Evolutionary conservation across 2,329 filamentous ascomycete genomes (phyloP).

Genomic region (Fonsecaea erecta): DNA sequence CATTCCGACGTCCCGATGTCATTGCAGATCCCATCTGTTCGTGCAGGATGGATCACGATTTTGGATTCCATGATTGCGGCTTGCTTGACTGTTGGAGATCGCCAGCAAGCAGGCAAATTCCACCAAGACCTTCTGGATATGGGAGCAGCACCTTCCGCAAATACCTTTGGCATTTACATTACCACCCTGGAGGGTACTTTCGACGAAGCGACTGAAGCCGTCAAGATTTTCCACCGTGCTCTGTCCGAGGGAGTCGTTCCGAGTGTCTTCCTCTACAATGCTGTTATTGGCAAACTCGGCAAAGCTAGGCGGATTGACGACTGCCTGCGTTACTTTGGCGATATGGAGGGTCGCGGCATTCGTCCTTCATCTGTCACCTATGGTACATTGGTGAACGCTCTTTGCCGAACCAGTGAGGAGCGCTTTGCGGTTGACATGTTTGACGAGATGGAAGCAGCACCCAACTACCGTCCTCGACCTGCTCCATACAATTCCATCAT

Average conservation of each 20-base stretch:
- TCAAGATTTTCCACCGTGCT: slow-evolving; percentile 95
- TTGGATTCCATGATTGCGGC: slow-evolving; percentile 96
- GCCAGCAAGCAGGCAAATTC: slow-evolving; percentile 78
- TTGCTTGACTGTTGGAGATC: slow-evolving; percentile 80
- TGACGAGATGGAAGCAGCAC: slow-evolving; percentile 98
- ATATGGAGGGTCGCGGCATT: slow-evolving; percentile 92
- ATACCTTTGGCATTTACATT: slow-evolving; percentile 98
- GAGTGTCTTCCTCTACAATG: slow-evolving; percentile 97
- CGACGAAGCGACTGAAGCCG: slow-evolving; percentile 93
- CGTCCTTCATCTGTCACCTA: slow-evolving; percentile 97
- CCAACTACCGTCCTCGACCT: slow-evolving; percentile 96
- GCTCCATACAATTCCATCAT: slow-evolving; percentile 99
- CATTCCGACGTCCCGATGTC: slow-evolving; percentile 84
- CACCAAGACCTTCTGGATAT: slow-evolving; percentile 91
- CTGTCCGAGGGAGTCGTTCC: slow-evolving; percentile 93
- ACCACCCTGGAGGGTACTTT: slow-evolving; percentile 99
- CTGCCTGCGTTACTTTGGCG: slow-evolving; percentile 95
- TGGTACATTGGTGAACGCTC: slow-evolving; percentile 95
- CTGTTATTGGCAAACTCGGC: slow-evolving; percentile 95
- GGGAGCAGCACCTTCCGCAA: slow-evolving; percentile 88
- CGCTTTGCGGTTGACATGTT: slow-evolving; percentile 98
- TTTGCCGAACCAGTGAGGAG: slow-evolving; percentile 96
- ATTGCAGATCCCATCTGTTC: slow-evolving; percentile 81
- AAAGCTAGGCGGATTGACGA: slow-evolving; percentile 98
- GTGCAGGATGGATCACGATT: slow-evolving; percentile 95